These are phyloP conservation scores for Lotus japonicus DNA, from an alignment of 306 rosid species.

Conservation along the genomic window DNA sequence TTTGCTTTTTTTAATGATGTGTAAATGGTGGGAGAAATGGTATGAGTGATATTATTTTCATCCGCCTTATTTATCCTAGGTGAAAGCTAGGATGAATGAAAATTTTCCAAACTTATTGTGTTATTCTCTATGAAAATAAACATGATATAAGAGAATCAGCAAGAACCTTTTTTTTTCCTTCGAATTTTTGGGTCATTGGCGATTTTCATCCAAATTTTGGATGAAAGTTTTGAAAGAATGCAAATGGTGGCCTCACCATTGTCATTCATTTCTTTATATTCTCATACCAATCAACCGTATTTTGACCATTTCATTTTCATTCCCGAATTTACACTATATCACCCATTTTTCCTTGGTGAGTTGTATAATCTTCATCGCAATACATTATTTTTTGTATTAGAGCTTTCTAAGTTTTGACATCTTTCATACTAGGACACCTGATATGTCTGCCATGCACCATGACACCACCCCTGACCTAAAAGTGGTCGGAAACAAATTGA, in stretches of 20 bases:
- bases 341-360: background rate
- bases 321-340: background rate
- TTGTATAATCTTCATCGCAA: background rate
- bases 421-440: constrained; percentile 68
- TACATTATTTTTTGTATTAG: background rate
- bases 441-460: constrained; percentile 88
- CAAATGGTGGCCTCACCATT: background rate
- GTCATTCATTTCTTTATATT: background rate
- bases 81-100: background rate
- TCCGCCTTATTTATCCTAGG: background rate
- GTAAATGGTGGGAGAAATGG: background rate
- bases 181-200: background rate
- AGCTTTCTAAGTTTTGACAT: constrained; percentile 18
- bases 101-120: too few species aligned
- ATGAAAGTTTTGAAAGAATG: background rate
- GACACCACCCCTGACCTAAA: constrained; percentile 73
- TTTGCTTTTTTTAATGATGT: background rate
- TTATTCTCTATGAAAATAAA: background rate
- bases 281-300: background rate
- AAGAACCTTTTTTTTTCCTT: background rate
- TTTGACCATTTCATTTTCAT: background rate
- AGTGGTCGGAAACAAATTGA: constrained; percentile 71
- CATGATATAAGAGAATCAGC: background rate
- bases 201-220: background rate
- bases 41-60: background rate